phyloP scores from a whole-genome alignment of 2,329 filamentous ascomycete species.

The Ophiostoma tasmaniense region DNA sequence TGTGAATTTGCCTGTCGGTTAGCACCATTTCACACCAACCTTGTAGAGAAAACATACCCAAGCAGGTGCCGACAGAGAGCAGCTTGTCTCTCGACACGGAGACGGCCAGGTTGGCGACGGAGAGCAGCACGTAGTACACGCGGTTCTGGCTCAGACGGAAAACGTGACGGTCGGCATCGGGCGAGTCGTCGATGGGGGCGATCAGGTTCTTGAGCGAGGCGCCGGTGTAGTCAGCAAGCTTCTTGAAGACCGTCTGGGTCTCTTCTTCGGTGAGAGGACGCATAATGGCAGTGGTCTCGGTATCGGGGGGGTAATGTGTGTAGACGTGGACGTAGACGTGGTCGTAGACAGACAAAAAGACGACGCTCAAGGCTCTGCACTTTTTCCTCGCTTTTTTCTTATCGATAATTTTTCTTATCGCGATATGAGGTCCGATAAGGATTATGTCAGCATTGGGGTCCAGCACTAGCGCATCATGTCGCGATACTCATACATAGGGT shows the following conservation, averaged over 20 bases:
- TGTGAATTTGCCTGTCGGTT: slow-evolving; percentile 69
- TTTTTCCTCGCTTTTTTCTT: slow-evolving; percentile 11
- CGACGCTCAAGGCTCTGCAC: background rate
- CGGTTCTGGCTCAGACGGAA: slow-evolving; percentile 70
- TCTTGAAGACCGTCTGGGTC: slow-evolving; percentile 64
- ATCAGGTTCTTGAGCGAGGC: slow-evolving; percentile 79
- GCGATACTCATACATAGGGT: too few relatives aligned
- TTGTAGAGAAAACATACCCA: slow-evolving; percentile 40
- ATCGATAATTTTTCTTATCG: slow-evolving; percentile 14
- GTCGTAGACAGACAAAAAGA: too few relatives aligned
- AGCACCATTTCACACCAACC: too few relatives aligned
- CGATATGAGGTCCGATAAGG: slow-evolving; percentile 8
- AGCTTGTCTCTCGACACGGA: slow-evolving; percentile 74
- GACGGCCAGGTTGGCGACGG: slow-evolving; percentile 83
- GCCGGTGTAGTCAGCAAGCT: slow-evolving; percentile 90
- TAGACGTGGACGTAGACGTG: background rate
- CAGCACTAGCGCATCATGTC: background rate
- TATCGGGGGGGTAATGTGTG: background rate
- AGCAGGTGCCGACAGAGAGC: slow-evolving; percentile 78
- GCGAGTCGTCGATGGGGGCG: slow-evolving; percentile 58
- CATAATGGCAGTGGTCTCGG: slow-evolving; percentile 16
- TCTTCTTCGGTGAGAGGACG: slow-evolving; percentile 24
- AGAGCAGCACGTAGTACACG: slow-evolving; percentile 87
- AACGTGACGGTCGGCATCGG: slow-evolving; percentile 68
- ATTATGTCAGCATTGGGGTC: background rate